A percentile compares a stretch with the other conserved stretches of the same genome.
Evolutionary conservation across 169 alveolate species (phyloP).

Genomic region (Plasmodium fragile): DNA sequence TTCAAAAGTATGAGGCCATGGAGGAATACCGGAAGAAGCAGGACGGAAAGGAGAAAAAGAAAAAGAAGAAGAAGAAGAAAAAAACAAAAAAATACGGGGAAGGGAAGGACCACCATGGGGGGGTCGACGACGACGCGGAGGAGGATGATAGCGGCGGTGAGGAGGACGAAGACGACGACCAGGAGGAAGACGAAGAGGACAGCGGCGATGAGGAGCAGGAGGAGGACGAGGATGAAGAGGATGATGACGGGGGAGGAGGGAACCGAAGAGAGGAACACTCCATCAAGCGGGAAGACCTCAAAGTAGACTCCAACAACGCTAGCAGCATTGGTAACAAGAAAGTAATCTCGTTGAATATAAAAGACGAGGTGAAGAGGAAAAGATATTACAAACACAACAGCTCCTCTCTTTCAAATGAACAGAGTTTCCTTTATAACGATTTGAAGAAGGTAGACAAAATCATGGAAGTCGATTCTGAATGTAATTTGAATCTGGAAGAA

Average conservation of each 20-base stretch:
- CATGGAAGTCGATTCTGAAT: constrained; percentile 59
- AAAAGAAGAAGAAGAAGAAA: too few species aligned
- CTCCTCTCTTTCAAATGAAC: constrained; percentile 6
- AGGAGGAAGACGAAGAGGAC: not conserved
- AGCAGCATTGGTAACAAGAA: not conserved
- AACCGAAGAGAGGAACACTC: not conserved
- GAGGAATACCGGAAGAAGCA: constrained; percentile 23
- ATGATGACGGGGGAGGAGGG: constrained; percentile 7
- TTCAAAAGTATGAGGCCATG: constrained; percentile 49
- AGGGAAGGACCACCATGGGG: not conserved
- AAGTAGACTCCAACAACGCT: not conserved
- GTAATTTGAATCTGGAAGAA: constrained; percentile 51
- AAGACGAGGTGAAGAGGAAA: constrained; percentile 25
- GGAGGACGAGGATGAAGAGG: not conserved
- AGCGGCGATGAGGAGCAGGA: too few species aligned
- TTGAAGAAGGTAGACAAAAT: constrained; percentile 47
- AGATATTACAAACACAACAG: not conserved
- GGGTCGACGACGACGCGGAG: too few species aligned
- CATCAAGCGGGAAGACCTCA: not conserved
- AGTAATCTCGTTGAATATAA: constrained; percentile 23
- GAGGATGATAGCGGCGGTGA: not conserved
- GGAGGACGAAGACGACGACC: constrained; percentile 8
- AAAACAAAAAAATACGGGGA: too few species aligned
- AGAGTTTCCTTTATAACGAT: constrained; percentile 45
- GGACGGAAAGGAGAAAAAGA: constrained; percentile 6